phyloP scores from a whole-genome alignment of 768 basidiomycete species.

The Cystobasidium tubakii region DNA sequence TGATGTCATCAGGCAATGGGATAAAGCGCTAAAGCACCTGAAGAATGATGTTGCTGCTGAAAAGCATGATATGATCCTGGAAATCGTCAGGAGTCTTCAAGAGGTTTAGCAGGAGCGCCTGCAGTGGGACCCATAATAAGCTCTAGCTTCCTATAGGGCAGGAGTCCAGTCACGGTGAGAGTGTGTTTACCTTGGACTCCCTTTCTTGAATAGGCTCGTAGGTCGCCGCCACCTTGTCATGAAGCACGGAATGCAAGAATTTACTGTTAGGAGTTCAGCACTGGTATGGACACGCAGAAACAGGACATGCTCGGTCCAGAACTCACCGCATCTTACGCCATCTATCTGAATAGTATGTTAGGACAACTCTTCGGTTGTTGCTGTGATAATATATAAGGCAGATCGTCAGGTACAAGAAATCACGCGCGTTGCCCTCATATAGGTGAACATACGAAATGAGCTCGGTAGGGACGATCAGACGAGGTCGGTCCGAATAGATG shows the following conservation, averaged over 20 bases:
- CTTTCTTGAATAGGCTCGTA: constrained; percentile 28
- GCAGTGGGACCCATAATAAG: neutral
- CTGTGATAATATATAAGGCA: neutral
- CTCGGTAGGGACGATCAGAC: constrained; percentile 28
- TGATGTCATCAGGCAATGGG: neutral
- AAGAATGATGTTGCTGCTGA: constrained; percentile 23
- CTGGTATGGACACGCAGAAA: too few relatives aligned
- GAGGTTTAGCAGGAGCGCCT: constrained; percentile 11
- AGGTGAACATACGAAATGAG: constrained; percentile 11
- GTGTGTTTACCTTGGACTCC: constrained; percentile 1
- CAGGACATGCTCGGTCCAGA: too few relatives aligned
- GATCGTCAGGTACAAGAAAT: neutral
- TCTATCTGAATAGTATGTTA: constrained; percentile 16
- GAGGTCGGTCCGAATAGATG: constrained; percentile 33
- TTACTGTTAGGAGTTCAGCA: neutral
- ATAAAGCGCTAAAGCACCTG: neutral
- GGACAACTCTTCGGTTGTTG: constrained; percentile 16
- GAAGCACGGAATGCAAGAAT: constrained; percentile 10
- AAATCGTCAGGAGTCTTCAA: constrained; percentile 18
- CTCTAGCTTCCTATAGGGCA: too few relatives aligned
- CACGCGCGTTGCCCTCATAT: neutral
- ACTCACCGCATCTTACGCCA: constrained; percentile 13
- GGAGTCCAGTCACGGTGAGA: too few relatives aligned
- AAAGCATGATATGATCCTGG: constrained; percentile 12
- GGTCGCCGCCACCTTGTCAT: constrained; percentile 11